Base-by-base conservation (phyloP, 2,329 filamentous ascomycete species). In the Aureobasidium mangrovei region DNA sequence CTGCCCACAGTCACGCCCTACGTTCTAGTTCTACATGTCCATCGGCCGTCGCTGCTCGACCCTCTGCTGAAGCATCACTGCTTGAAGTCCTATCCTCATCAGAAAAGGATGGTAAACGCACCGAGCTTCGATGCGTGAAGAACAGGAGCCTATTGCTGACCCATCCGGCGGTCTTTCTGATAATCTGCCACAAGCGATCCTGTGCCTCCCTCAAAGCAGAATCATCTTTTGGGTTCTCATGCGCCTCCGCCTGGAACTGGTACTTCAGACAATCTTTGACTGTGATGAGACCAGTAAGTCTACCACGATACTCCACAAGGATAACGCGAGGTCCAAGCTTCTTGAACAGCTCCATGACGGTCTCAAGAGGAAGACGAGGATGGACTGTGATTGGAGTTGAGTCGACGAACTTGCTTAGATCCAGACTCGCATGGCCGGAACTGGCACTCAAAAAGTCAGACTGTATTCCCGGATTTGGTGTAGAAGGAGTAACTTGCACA, bases 221-320 rank as follows among this genome's bases (percentile, higher is more conserved):
- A 55, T 84, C 81, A 32, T 82, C 77, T 56, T 80, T 78, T 3
- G 81, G 81, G 62, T 88, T 84, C 70, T 93, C 90, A 40, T 86
- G 82, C 7, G 88, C 88, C 69, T 98, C 93, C 0, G 87, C 88
- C 74, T 93, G 94, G 79, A 97, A 95, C 69, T 98, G 91, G 65
- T 95, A 97, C 68, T 93, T 95, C 54, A 98, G 74, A 62, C 93
- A 97, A 68, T 98, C 93, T 69, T 98, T 98, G 58, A 96, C 87
- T 0, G 93, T 98, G 0, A 98, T 88, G 0, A 98, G 77, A 0
- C 93, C 93, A 0, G 80, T 81, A 2, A 98, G 77, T 47, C 82
- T 81, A 10, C 93, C 93, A 56, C 88, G 86, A 66, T 95, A 86
- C 69, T 98, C 93, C 38, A 96, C 85, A 3, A 98, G 77, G 47